Percentiles rank a stretch among this genome's conserved stretches.
Conservation (phyloP, 768 basidiomycete genomes). For the Russula griseocarnosa region DNA sequence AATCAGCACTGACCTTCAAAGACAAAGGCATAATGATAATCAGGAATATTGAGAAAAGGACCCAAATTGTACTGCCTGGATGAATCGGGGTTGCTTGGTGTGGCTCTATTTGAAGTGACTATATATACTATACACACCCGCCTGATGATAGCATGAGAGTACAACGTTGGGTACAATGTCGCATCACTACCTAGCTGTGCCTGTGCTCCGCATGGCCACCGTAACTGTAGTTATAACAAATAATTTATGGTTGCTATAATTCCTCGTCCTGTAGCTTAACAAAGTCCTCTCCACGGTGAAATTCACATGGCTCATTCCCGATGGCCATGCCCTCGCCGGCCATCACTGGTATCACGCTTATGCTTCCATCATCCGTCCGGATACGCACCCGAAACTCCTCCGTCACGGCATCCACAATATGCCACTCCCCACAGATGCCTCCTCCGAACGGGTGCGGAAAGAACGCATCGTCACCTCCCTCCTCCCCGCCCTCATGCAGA, state of each 20-base stretch:
- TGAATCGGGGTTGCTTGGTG: background rate
- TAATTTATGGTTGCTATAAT: background rate
- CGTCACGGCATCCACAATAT: constrained; percentile 57
- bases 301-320: constrained; percentile 36
- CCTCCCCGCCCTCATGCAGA: constrained; percentile 48
- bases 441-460: constrained; percentile 66
- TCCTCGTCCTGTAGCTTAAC: background rate
- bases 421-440: constrained; percentile 61
- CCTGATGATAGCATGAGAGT: too few relatives aligned
- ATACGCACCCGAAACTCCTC: constrained; percentile 53
- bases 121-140: too few relatives aligned
- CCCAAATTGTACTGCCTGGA: constrained; percentile 9
- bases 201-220: too few relatives aligned
- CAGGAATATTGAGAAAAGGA: background rate
- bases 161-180: too few relatives aligned
- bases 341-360: constrained; percentile 28
- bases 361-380: constrained; percentile 27
- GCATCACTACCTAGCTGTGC: too few relatives aligned
- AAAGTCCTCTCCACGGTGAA: constrained; percentile 28
- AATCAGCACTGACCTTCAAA: constrained; percentile 21
- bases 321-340: constrained; percentile 37
- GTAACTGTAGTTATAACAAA: too few relatives aligned
- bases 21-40: background rate
- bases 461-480: constrained; percentile 64
- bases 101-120: background rate